phyloP scores from a whole-genome alignment of 805 yeast genomes.

The Candida quercuum region DNA sequence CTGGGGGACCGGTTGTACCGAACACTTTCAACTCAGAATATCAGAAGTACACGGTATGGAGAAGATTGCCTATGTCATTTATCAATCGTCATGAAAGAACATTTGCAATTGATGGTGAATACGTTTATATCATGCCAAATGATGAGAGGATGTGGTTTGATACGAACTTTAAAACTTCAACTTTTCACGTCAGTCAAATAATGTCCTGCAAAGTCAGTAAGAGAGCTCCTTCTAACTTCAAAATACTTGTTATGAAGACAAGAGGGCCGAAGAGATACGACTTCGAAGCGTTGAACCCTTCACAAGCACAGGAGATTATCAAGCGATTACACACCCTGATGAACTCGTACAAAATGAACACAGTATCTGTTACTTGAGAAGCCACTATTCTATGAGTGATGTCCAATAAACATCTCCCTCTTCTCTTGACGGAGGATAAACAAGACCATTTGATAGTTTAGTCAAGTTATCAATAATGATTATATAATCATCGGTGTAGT shows the following conservation, averaged over 20 bases:
- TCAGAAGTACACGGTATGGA: conserved; percentile 81
- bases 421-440: too few relatives aligned
- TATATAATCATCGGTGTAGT: not conserved
- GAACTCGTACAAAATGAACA: conserved; percentile 45
- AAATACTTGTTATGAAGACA: conserved; percentile 67
- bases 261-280: conserved; percentile 78
- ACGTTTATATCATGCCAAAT: conserved; percentile 81
- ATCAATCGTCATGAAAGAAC: conserved; percentile 76
- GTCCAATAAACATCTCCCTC: too few relatives aligned
- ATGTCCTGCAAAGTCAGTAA: conserved; percentile 68
- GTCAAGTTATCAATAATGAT: not conserved
- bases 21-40: conserved; percentile 36
- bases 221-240: conserved; percentile 74
- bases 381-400: not conserved
- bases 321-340: conserved; percentile 56
- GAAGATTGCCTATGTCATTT: conserved; percentile 83
- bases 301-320: conserved; percentile 70
- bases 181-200: conserved; percentile 80
- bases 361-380: conserved; percentile 4
- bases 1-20: conserved; percentile 15
- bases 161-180: conserved; percentile 65
- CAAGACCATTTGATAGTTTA: too few relatives aligned
- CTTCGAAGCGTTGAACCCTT: conserved; percentile 63
- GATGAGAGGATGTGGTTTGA: conserved; percentile 75
- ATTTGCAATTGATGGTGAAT: conserved; percentile 90